Base-by-base conservation (phyloP, 2,329 filamentous ascomycete genomes). In the Grosmannia serpens region DNA sequence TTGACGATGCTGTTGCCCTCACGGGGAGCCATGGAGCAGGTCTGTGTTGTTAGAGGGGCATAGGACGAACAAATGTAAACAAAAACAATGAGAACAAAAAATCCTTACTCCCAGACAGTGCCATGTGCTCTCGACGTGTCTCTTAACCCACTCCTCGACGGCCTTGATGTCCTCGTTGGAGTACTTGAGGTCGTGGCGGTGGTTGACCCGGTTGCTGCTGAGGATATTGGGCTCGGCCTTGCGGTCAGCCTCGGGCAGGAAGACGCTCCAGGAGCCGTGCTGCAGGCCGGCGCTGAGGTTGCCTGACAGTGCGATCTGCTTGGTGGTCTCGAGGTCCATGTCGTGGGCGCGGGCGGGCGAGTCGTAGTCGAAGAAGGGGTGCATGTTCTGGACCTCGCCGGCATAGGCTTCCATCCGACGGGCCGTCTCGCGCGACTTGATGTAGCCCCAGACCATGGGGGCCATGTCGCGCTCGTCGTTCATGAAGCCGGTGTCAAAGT, bases 401-500 rank as follows among this genome's bases (percentile, higher is more conserved):
- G 87, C 87, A 63, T 89, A 91, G 0, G 87, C 83, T 29, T 85
- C 80, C 87, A 90, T 90, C 62, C 87, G 82, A 4, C 88, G 80
- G 1, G 88, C 88, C 4, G 87, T 91, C 77, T 90, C 87, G 59
- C 87, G 85, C 2, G 85, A 88, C 74, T 90, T 90, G 76, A 90
- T 88, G 72, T 91, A 91, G 4, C 85, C 85, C 87, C 88, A 91
- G 7, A 91, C 86, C 84, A 88, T 89, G 10, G 88, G 87, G 1
- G 84, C 87, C 87, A 91, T 91, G 67, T 91, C 88, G 27, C 88
- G 79, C 72, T 89, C 86, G 71, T 91, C 88, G 66, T 89, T 91
- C 87, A 91, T 90, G 75, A 91, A 91, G 26, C 87, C 87, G 1
- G 86, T 81, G 68, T 91, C 88, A 65, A 91, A 91, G 73, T 91